Evolutionary conservation across 2,329 filamentous ascomycete species (phyloP), one percentile per base, ranked within the genome.

Genomic region (Hansfordia pulvinata): DNA sequence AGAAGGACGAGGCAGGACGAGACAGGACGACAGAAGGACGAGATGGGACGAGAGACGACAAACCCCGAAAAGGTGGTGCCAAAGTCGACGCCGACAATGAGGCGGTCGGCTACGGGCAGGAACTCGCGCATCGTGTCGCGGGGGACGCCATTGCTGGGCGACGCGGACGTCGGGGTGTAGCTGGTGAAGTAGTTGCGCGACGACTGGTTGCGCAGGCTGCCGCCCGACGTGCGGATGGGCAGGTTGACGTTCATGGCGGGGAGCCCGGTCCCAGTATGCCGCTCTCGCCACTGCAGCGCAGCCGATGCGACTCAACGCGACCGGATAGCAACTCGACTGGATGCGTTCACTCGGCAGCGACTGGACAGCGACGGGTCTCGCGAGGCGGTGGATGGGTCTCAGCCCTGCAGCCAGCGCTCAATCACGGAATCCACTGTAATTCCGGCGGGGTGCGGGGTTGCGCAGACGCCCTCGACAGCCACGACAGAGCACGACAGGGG

Each of bases 51-150:
- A 11, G 7, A 19, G 28, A 30, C 17, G 17, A 61, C 69, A 56
- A 53, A 77, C 71, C 78, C 79, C 22, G 75, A 82, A 45, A 82
- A 86, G 2, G 80, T 86, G n/a, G 81, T 86, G 10, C 81, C 81
- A 54, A 86, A 86, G 47, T 86, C 81, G 6, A 86, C 71, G 6
- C 79, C 81, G 18, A 86, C 77, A 39, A 85, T 79, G 37, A 84
- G 53, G 29, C 75, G 63, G 44, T 83, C 77, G 36, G 55, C 63
- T 24, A 62, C 46, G 8, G 63, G 56, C 17, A 60, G 50, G 30
- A 62, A 55, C 38, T 71, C 67, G 39, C 60, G 52, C 15, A 57
- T 53, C 15, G 64, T 61, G 37, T 73, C 69, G 32, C 69, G 58
- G 16, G 71, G 57, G 10, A 69, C 69, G 4, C 68, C 69, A 43